Conservation (phyloP, 2,329 filamentous ascomycete species). For the Trichoderma aggressivum region DNA sequence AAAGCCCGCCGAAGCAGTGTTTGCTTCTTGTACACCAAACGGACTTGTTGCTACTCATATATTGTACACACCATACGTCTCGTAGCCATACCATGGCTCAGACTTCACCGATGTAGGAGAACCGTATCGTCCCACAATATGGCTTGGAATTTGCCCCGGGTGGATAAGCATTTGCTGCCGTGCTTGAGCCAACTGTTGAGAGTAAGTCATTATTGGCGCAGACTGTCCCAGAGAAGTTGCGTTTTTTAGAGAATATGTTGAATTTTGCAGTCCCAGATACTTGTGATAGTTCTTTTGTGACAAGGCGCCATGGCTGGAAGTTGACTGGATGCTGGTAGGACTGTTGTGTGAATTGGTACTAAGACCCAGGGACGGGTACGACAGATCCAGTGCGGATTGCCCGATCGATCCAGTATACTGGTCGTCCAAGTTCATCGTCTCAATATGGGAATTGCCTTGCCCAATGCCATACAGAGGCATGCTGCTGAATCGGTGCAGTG, state of each 20-base stretch:
- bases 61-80: constrained; percentile 56
- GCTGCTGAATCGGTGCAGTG: constrained; percentile 48
- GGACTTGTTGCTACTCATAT: constrained; percentile 48
- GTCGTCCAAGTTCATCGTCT: constrained; percentile 55
- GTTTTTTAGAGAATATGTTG: constrained; percentile 46
- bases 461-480: constrained; percentile 55
- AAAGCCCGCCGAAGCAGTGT: not conserved
- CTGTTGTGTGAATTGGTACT: constrained; percentile 55
- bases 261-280: constrained; percentile 47
- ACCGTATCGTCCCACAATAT: constrained; percentile 35
- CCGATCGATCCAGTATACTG: constrained; percentile 50
- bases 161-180: constrained; percentile 39
- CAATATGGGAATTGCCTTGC: constrained; percentile 59
- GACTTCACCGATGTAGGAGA: constrained; percentile 41
- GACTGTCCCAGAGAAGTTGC: constrained; percentile 47
- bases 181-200: constrained; percentile 42
- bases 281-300: constrained; percentile 56
- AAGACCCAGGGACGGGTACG: constrained; percentile 47
- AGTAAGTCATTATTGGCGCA: constrained; percentile 19
- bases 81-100: constrained; percentile 57
- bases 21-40: not conserved
- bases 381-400: constrained; percentile 47
- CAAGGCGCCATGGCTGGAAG: constrained; percentile 51
- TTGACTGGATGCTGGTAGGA: constrained; percentile 55
- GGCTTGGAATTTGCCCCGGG: constrained; percentile 27